Base-by-base conservation (phyloP, 108 stramenopile species). In the Tribonema minus region DNA sequence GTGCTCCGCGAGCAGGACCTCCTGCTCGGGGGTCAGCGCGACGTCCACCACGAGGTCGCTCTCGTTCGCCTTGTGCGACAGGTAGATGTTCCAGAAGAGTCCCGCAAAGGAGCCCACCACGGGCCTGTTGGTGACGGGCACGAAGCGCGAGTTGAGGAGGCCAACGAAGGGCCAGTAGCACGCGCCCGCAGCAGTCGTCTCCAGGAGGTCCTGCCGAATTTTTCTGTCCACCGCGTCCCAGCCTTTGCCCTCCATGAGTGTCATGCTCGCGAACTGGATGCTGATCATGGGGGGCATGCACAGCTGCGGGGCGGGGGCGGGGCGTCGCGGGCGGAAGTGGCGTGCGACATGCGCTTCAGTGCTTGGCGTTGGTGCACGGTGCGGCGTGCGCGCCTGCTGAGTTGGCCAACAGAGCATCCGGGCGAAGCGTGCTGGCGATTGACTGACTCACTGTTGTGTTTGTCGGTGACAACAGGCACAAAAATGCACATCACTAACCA, bases 21-120 rank as follows among this genome's bases (percentile, higher is more conserved):
- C n/a, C n/a, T n/a, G n/a, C n/a, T n/a, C n/a, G n/a, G n/a, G n/a
- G n/a, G n/a, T n/a, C n/a, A n/a, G n/a, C n/a, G n/a, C n/a, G n/a
- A n/a, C n/a, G n/a, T n/a, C n/a, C n/a, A n/a, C n/a, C n/a, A n/a
- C n/a, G n/a, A n/a, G n/a, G n/a, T n/a, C n/a, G n/a, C n/a, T n/a
- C n/a, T n/a, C n/a, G n/a, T 79, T 68, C 3, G 77, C 77, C 77
- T 69, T 63, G 40, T 79, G 66, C 58, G 77, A 79, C 31, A 79
- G 68, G 77, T 79, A 79, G 25, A 79, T 39, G 61, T 79, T 79
- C 77, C 77, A 79, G 60, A 79, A 79, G 25, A 79, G 35, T 0
- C 77, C 77, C 40, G 68, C 77, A 12, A 79, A 79, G 33, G 41
- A 46, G 68, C 67, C 68, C 29, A 79, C 9, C n/a, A 38, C 68